Evolutionary conservation across 257 asterid genomes (phyloP).

Genomic region (Jacaranda mimosifolia): DNA sequence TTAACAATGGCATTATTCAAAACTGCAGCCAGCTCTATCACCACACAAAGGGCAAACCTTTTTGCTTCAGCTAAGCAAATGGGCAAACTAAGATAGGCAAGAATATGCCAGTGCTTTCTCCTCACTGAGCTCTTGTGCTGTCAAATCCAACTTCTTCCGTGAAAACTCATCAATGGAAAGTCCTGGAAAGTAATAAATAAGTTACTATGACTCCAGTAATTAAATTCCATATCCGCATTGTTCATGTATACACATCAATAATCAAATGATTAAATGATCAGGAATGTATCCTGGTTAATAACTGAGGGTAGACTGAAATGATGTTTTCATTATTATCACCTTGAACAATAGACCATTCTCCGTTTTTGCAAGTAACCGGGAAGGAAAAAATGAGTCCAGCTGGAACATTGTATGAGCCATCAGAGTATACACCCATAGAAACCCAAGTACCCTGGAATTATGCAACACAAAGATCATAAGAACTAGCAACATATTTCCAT

Average conservation of each 20-base stretch:
- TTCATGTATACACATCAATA: background rate
- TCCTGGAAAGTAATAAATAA: constrained; percentile 47
- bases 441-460: constrained; percentile 81
- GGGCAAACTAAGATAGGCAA: constrained; percentile 61
- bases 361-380: constrained; percentile 94
- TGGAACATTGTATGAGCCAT: constrained; percentile 92
- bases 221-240: background rate
- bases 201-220: background rate
- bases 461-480: constrained; percentile 23
- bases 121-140: constrained; percentile 86
- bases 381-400: constrained; percentile 88
- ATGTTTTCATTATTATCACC: constrained; percentile 55
- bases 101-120: constrained; percentile 92
- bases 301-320: background rate
- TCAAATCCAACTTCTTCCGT: constrained; percentile 80
- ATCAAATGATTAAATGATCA: background rate
- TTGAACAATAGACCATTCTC: constrained; percentile 93
- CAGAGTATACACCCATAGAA: constrained; percentile 98
- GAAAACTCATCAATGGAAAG: constrained; percentile 84
- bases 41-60: constrained; percentile 19
- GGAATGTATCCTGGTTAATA: background rate
- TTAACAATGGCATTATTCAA: constrained; percentile 47
- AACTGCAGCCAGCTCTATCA: constrained; percentile 38
- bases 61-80: background rate
- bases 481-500: background rate